These are phyloP conservation scores for Agaricus subrufescens DNA, from an alignment of 768 basidiomycete genomes.

Conservation along the genomic window DNA sequence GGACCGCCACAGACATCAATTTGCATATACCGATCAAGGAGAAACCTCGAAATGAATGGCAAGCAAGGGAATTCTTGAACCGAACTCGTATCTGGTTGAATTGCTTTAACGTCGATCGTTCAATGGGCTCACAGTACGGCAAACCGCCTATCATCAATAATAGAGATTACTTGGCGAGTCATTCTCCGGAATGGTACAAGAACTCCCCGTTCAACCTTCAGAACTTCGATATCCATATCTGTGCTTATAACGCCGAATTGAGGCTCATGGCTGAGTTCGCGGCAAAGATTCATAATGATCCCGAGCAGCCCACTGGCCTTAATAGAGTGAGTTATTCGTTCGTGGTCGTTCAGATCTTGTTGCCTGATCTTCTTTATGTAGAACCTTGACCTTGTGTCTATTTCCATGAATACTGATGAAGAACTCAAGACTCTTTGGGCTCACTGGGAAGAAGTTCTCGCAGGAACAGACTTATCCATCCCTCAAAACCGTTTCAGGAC, in stretches of 20 bases:
- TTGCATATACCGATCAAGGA: slow-evolving; percentile 74
- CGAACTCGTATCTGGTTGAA: slow-evolving; percentile 88
- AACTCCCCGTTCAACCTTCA: slow-evolving; percentile 62
- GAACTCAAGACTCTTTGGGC: slow-evolving; percentile 50
- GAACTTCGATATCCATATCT: slow-evolving; percentile 77
- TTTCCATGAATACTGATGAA: slow-evolving; percentile 69
- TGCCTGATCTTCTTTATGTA: slow-evolving; percentile 18
- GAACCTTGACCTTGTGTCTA: slow-evolving; percentile 58
- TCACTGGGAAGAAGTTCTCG: slow-evolving; percentile 52
- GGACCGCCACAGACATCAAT: slow-evolving; percentile 87
- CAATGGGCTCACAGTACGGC: slow-evolving; percentile 84
- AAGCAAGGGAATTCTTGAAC: slow-evolving; percentile 84
- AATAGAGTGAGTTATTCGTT: slow-evolving; percentile 50
- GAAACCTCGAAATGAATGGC: slow-evolving; percentile 72
- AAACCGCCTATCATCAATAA: slow-evolving; percentile 78
- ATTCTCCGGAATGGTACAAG: slow-evolving; percentile 68
- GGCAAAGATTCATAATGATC: slow-evolving; percentile 66
- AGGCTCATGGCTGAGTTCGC: slow-evolving; percentile 58
- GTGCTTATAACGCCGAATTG: slow-evolving; percentile 73
- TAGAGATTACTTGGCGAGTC: slow-evolving; percentile 70
- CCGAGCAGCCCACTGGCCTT: slow-evolving; percentile 66
- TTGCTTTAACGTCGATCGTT: slow-evolving; percentile 89
- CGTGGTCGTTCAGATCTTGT: not conserved
- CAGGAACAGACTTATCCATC: slow-evolving; percentile 49
- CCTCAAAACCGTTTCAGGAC: slow-evolving; percentile 55